These are phyloP conservation scores for Phytophthora fragariaefolia DNA, from an alignment of 352 stramenopile species.

Conservation along the genomic window DNA sequence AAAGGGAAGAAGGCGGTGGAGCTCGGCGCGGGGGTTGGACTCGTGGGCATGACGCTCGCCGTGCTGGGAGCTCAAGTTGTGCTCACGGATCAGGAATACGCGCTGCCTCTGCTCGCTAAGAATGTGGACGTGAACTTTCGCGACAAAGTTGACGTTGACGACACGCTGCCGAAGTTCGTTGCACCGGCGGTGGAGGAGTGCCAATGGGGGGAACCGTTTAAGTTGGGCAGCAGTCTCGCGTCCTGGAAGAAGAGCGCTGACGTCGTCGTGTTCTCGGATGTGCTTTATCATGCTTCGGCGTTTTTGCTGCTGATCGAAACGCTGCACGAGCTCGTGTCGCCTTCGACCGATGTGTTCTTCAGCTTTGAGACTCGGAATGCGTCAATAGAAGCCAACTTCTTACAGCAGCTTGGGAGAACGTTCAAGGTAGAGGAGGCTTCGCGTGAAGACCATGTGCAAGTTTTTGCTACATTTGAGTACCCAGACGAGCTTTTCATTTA, in stretches of 20 bases:
- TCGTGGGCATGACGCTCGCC: constrained; percentile 58
- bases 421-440: constrained; percentile 41
- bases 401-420: constrained; percentile 32
- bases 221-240: constrained; percentile 24
- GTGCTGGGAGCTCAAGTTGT: constrained; percentile 49
- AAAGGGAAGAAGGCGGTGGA: constrained; percentile 44
- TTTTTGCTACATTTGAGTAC: constrained; percentile 49
- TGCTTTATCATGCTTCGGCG: constrained; percentile 53
- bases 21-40: constrained; percentile 53
- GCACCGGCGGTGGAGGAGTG: constrained; percentile 42
- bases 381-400: constrained; percentile 47
- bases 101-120: constrained; percentile 52
- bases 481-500: constrained; percentile 55
- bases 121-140: constrained; percentile 57
- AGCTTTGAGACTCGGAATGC: constrained; percentile 54
- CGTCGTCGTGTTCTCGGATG: constrained; percentile 58
- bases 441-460: constrained; percentile 13
- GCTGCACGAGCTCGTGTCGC: constrained; percentile 34
- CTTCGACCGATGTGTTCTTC: constrained; percentile 45
- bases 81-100: constrained; percentile 61
- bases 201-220: constrained; percentile 47
- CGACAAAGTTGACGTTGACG: not conserved
- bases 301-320: constrained; percentile 48
- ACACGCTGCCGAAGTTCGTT: not conserved
- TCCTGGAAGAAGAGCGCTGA: constrained; percentile 39